A percentile compares a stretch with the other conserved stretches of the same genome.
Evolutionary conservation across 2,329 filamentous ascomycete genomes (phyloP).

Genomic region (Xylaria sp.): DNA sequence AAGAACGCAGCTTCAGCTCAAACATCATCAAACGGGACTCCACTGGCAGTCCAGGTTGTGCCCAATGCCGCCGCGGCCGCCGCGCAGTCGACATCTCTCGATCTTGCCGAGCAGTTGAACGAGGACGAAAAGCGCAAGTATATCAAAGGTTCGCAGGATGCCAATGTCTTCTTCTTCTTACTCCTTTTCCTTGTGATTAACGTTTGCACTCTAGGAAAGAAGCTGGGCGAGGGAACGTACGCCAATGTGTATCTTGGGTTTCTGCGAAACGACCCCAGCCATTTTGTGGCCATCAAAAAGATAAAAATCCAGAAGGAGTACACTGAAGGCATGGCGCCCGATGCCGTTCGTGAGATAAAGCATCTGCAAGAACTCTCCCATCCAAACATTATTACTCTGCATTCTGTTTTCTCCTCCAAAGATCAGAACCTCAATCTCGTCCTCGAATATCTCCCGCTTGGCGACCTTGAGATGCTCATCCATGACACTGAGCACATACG

Average conservation of each 20-base stretch:
- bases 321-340: slow-evolving; percentile 90
- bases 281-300: slow-evolving; percentile 90
- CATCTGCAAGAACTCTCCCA: slow-evolving; percentile 94
- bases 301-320: slow-evolving; percentile 89
- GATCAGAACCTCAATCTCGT: slow-evolving; percentile 97
- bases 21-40: slow-evolving; percentile 59
- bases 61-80: slow-evolving; percentile 47
- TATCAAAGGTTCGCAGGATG: slow-evolving; percentile 72
- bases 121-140: slow-evolving; percentile 88
- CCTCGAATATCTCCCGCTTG: slow-evolving; percentile 91
- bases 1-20: slow-evolving; percentile 55
- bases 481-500: slow-evolving; percentile 80
- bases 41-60: slow-evolving; percentile 47
- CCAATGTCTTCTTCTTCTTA: neutral
- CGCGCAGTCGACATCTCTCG: slow-evolving; percentile 53
- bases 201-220: slow-evolving; percentile 69
- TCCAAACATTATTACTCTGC: slow-evolving; percentile 92
- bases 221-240: slow-evolving; percentile 96
- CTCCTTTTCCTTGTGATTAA: slow-evolving; percentile 8
- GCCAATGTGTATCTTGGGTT: slow-evolving; percentile 94
- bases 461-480: slow-evolving; percentile 94
- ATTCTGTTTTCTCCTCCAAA: slow-evolving; percentile 94
- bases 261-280: slow-evolving; percentile 74
- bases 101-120: slow-evolving; percentile 83
- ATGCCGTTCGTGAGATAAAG: slow-evolving; percentile 95